phyloP scores from a whole-genome alignment of 495 filamentous ascomycete species.

The Hypomontagnella monticulosa region DNA sequence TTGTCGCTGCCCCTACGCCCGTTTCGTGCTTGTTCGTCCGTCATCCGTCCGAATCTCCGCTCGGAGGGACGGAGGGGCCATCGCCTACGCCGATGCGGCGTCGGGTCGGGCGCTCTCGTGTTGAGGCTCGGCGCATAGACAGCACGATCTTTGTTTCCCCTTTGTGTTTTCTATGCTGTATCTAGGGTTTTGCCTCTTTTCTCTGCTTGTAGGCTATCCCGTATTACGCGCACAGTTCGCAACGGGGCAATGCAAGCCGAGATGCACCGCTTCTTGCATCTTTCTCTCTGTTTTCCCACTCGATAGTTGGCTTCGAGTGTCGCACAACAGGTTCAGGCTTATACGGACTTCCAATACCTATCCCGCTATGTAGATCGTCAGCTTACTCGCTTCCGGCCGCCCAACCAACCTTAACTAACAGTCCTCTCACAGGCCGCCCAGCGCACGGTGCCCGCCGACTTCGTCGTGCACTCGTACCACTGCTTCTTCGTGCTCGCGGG shows the following conservation, averaged over 20 bases:
- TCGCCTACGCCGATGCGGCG: constrained; percentile 1
- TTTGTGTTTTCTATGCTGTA: neutral
- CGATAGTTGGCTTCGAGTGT: no score
- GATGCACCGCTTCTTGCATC: no score
- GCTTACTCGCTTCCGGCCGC: neutral
- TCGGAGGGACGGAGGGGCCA: constrained; percentile 31
- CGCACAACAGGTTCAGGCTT: no score
- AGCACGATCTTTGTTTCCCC: neutral
- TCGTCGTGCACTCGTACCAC: constrained; percentile 93
- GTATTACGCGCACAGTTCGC: no score
- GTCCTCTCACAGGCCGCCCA: constrained; percentile 82
- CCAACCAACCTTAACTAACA: neutral
- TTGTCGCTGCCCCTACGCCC: neutral
- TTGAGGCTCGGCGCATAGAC: neutral
- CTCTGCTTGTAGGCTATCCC: neutral
- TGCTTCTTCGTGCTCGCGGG: constrained; percentile 98
- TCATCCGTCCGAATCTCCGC: constrained; percentile 14
- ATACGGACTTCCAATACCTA: neutral
- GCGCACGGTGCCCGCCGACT: constrained; percentile 79
- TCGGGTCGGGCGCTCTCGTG: constrained; percentile 13
- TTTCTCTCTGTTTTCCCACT: no score
- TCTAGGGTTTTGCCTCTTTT: neutral
- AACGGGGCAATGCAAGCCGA: no score
- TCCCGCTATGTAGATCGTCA: neutral
- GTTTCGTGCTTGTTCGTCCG: neutral